Conservation (phyloP, 78 protist species). For the slime mould (Dictyostelium discoideum) region DNA sequence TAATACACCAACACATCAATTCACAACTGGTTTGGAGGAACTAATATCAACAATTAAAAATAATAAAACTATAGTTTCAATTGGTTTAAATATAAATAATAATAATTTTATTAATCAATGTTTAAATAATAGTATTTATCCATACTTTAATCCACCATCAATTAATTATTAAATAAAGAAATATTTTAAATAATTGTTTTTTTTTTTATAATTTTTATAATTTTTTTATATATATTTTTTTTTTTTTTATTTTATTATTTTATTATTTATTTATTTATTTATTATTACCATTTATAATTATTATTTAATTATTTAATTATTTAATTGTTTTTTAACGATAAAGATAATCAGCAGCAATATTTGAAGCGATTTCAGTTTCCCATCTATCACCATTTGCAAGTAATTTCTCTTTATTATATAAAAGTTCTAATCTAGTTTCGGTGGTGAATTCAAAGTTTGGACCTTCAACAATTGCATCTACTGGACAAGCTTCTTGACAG, state of each 20-base stretch:
- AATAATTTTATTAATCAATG: neutral
- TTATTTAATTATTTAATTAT: neutral
- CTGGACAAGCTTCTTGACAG: constrained; percentile 96
- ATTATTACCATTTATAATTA: neutral
- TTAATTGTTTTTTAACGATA: constrained; percentile 77
- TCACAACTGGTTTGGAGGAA: neutral
- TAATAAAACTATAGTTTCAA: neutral
- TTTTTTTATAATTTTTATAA: neutral
- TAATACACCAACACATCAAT: neutral
- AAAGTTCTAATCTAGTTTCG: constrained; percentile 92
- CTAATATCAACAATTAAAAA: neutral
- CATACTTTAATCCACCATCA: constrained; percentile 11
- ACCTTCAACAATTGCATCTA: constrained; percentile 97
- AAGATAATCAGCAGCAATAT: constrained; percentile 85
- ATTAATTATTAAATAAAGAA: neutral
- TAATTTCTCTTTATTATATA: constrained; percentile 95
- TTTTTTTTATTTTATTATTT: no score
- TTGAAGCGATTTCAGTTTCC: constrained; percentile 94
- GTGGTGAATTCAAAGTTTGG: constrained; percentile 96
- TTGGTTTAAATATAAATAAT: neutral
- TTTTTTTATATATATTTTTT: neutral
- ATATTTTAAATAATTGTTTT: neutral
- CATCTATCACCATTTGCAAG: constrained; percentile 94
- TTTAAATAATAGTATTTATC: neutral
- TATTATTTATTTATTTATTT: neutral